These are phyloP conservation scores for Ophiognomonia clavigignenti-juglandacearum DNA, from an alignment of 2,329 filamentous ascomycete species.

Conservation along the genomic window DNA sequence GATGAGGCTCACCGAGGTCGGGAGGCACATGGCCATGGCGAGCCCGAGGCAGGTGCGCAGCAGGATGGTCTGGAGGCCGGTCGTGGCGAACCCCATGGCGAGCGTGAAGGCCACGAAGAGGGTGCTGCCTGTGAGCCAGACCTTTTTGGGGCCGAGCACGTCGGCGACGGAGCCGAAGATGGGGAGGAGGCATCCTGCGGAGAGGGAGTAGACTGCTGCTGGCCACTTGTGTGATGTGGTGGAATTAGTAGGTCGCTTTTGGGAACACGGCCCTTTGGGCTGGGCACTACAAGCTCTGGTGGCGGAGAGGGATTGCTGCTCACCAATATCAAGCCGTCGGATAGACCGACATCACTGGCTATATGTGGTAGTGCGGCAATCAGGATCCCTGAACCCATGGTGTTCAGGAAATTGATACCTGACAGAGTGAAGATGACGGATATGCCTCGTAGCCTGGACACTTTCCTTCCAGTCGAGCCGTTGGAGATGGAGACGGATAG, in stretches of 20 bases:
- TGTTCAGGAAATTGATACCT: constrained; percentile 30
- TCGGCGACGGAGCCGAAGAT: constrained; percentile 33
- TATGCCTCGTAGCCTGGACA: constrained; percentile 23
- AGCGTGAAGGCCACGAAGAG: constrained; percentile 29
- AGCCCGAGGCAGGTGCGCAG: constrained; percentile 31
- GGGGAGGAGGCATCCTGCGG: constrained; percentile 25
- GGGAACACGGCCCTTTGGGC: too few relatives aligned
- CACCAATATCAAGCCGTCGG: constrained; percentile 24
- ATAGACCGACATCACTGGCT: constrained; percentile 28
- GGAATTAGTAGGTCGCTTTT: too few relatives aligned
- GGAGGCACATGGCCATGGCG: constrained; percentile 33
- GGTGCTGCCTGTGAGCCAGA: constrained; percentile 30
- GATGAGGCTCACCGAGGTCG: constrained; percentile 32
- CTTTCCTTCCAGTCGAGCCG: background rate
- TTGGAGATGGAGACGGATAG: background rate
- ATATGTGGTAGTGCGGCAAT: constrained; percentile 33
- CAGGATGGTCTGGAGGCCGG: constrained; percentile 31
- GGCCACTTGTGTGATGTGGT: constrained; percentile 18
- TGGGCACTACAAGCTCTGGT: too few relatives aligned
- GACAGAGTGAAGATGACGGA: constrained; percentile 28
- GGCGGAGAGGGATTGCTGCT: background rate
- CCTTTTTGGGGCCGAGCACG: constrained; percentile 28
- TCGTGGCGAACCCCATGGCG: constrained; percentile 28
- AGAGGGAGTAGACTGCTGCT: constrained; percentile 20
- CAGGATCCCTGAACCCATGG: constrained; percentile 32